Conservation (phyloP, 2,329 filamentous ascomycete species). For the Stagonosporopsis rhizophila region DNA sequence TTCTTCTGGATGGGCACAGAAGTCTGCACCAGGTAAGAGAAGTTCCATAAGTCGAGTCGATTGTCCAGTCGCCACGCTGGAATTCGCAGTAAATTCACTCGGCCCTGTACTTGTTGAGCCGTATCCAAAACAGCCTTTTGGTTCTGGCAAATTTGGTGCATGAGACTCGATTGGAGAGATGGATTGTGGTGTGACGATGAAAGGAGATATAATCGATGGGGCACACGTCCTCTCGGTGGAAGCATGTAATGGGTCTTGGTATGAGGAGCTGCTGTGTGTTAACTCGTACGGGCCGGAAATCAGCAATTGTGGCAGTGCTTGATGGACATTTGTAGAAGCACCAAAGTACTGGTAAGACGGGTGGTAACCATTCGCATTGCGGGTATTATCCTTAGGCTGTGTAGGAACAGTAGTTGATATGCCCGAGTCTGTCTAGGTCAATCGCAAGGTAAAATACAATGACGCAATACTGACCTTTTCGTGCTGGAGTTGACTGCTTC, state of each 20-base stretch:
- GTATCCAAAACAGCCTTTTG: slow-evolving; percentile 50
- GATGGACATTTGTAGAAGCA: slow-evolving; percentile 20
- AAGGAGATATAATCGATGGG: slow-evolving; percentile 32
- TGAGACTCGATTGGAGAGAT: slow-evolving; percentile 42
- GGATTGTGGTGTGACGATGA: slow-evolving; percentile 32
- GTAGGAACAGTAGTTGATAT: slow-evolving; percentile 12
- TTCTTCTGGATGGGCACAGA: slow-evolving; percentile 52
- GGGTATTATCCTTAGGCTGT: slow-evolving; percentile 6
- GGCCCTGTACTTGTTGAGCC: slow-evolving; percentile 36
- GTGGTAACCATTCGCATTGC: slow-evolving; percentile 4
- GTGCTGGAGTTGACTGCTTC: slow-evolving; percentile 53
- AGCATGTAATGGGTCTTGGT: slow-evolving; percentile 22
- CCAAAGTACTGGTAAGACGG: slow-evolving; percentile 17
- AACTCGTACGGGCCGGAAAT: slow-evolving; percentile 17
- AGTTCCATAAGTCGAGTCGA: slow-evolving; percentile 59
- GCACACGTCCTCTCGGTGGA: slow-evolving; percentile 18
- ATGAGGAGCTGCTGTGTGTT: slow-evolving; percentile 21
- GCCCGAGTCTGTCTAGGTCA: slow-evolving; percentile 23
- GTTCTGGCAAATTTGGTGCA: slow-evolving; percentile 43
- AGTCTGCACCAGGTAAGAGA: slow-evolving; percentile 57
- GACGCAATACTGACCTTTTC: slow-evolving; percentile 52
- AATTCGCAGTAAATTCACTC: slow-evolving; percentile 40
- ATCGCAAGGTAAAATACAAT: background rate
- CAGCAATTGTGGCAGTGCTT: slow-evolving; percentile 19
- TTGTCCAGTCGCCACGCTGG: slow-evolving; percentile 52